Evolutionary conservation across 78 protist species (phyloP).

Genomic region (Cavenderia fasciculata): DNA sequence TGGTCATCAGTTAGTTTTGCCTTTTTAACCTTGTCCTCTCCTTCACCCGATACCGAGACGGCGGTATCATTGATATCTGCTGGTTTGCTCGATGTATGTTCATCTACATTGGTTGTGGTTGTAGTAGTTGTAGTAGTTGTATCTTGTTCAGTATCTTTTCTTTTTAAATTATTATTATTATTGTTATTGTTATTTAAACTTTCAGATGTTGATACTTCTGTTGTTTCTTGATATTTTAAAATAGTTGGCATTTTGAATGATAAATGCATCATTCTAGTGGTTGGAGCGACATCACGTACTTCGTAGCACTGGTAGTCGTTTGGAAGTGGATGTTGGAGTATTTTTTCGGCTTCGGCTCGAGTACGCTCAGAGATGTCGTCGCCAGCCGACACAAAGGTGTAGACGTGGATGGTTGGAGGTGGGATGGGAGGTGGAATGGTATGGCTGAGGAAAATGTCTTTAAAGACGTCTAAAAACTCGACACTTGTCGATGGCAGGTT

Average conservation of each 20-base stretch:
- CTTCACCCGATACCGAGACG: no score
- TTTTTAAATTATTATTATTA: background rate
- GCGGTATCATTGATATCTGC: background rate
- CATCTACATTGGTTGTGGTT: background rate
- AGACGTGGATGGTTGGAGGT: constrained; percentile 41
- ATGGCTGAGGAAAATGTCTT: constrained; percentile 21
- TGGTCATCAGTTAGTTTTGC: no score
- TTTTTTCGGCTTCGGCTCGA: constrained; percentile 11
- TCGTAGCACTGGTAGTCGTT: constrained; percentile 14
- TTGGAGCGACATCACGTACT: constrained; percentile 94
- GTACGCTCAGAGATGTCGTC: constrained; percentile 3
- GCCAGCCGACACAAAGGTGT: background rate
- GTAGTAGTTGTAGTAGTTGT: background rate
- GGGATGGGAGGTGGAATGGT: constrained; percentile 36
- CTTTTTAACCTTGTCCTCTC: no score
- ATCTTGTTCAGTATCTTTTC: background rate
- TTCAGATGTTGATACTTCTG: no score
- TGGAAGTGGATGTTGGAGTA: constrained; percentile 12
- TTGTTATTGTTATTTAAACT: background rate
- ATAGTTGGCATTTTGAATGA: constrained; percentile 84
- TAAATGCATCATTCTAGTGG: constrained; percentile 90
- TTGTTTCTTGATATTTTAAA: background rate
- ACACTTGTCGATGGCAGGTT: constrained; percentile 93
- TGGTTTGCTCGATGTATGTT: background rate
- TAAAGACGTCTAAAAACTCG: constrained; percentile 88